A percentile compares a stretch with the other conserved stretches of the same genome.
Evolutionary conservation across 371 early-diverging fungal genomes (phyloP).

Genomic region (Sanchytrium tribonematis): DNA sequence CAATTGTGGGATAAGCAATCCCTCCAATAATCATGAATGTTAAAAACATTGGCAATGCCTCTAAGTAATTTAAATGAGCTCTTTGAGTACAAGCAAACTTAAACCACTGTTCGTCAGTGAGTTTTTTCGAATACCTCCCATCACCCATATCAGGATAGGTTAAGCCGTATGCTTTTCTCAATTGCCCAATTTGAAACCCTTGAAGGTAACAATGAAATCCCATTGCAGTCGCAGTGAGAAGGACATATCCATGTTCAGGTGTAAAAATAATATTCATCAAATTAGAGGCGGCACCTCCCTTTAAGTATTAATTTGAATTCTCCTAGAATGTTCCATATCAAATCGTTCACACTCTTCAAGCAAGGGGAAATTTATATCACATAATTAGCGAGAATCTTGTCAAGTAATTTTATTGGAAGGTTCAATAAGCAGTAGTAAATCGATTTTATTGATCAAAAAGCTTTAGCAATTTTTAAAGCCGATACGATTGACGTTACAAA

Average conservation of each 20-base stretch:
- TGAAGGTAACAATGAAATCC: background rate
- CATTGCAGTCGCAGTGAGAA: background rate
- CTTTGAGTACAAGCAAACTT: constrained; percentile 16
- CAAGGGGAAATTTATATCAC: too few relatives aligned
- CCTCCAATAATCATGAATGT: constrained; percentile 5
- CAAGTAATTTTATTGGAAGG: too few relatives aligned
- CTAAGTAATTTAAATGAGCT: constrained; percentile 17
- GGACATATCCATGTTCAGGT: background rate
- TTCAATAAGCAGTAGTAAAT: too few relatives aligned
- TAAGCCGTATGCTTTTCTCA: constrained; percentile 15
- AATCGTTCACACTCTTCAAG: too few relatives aligned
- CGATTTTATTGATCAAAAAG: too few relatives aligned
- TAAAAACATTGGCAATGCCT: constrained; percentile 4
- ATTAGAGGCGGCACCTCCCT: too few relatives aligned
- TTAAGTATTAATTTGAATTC: too few relatives aligned
- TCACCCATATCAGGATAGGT: constrained; percentile 16
- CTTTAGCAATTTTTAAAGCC: too few relatives aligned
- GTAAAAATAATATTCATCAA: too few relatives aligned
- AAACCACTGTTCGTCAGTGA: constrained; percentile 16
- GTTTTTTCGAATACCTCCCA: constrained; percentile 15
- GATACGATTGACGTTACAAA: too few relatives aligned
- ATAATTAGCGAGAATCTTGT: too few relatives aligned
- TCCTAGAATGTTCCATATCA: too few relatives aligned
- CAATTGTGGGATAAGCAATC: constrained; percentile 12
- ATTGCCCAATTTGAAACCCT: background rate